Evolutionary conservation across 1,284 basidiomycete species (phyloP), one percentile per base, ranked within the genome.

Genomic region (Tremellales sp.): DNA sequence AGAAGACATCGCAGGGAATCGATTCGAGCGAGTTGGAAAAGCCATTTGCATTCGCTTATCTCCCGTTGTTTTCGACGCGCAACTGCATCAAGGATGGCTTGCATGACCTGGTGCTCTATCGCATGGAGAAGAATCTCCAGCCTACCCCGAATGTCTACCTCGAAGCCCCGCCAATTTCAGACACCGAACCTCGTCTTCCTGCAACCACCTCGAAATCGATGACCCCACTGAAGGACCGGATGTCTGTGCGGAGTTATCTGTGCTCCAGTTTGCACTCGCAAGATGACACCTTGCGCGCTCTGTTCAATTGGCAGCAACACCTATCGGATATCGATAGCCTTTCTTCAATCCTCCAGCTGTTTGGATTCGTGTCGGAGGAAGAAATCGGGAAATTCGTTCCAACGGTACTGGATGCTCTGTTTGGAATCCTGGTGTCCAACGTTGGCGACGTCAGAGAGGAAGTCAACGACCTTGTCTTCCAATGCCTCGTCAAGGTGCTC

Each of bases 301-400:
- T 97, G 38, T 77, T 97, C 49, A 83, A 83, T 55, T 97, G 93
- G 92, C 84, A 91, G 63, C 46, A 12, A 33, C 48, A 45, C 62
- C 28, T 76, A 79, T 39, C 19, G 65, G 69, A 0, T 84, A 92
- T 61, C 78, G 80, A 48, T 80, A 83, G 7, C 70, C 82, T 10
- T 78, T 97, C 22, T 13, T 80, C 81, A 1, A 82, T 88, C 12
- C 78, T 98, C 44, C 80, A 80, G 58, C 84, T 89, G 70, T 92
- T 97, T 71, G 86, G 86, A 2, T 97, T 94, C 63, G 90, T 95
- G 5, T 85, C 86, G 10, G 89, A 92, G 68, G 84, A 86, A 6
- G 89, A 93, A 72, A 91, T 97, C 43, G 87, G 94, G 71, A 97
- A 97, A 70, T 97, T 95, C 72, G 77, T 97, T 9, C 81, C 85